A percentile compares a stretch with the other conserved stretches of the same genome.
These are phyloP conservation scores for Termitomyces sp. DNA, from an alignment of 768 basidiomycete species.

Conservation along the genomic window DNA sequence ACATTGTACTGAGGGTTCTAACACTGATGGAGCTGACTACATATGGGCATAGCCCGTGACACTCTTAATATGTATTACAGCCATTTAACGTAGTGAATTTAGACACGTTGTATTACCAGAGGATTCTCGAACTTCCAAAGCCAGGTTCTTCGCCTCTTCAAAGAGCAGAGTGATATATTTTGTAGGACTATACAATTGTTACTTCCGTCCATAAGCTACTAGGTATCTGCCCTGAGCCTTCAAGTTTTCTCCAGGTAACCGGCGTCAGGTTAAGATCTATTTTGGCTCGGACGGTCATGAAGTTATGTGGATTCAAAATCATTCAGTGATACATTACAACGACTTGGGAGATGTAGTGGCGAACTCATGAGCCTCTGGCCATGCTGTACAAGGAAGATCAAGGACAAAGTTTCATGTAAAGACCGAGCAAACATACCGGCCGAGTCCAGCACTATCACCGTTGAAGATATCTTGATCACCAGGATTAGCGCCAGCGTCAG, in stretches of 20 bases:
- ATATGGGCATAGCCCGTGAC: no score
- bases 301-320: background rate
- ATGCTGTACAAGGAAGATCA: conserved; percentile 2
- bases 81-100: no score
- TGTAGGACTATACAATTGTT: background rate
- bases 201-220: background rate
- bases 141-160: background rate
- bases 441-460: conserved; percentile 40
- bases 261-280: no score
- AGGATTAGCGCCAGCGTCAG: conserved; percentile 47
- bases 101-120: background rate
- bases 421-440: conserved; percentile 23
- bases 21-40: no score
- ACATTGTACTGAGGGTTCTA: no score
- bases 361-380: conserved; percentile 9
- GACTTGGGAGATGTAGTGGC: background rate
- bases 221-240: background rate
- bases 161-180: background rate
- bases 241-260: background rate
- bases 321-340: background rate
- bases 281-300: background rate
- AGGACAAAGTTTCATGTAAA: background rate
- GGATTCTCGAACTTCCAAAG: background rate
- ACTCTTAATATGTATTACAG: no score
- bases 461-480: conserved; percentile 58